A percentile compares a stretch with the other conserved stretches of the same genome.
These are phyloP conservation scores for Suhomyces vadensis DNA, from an alignment of 805 yeast genomes.

Conservation along the genomic window DNA sequence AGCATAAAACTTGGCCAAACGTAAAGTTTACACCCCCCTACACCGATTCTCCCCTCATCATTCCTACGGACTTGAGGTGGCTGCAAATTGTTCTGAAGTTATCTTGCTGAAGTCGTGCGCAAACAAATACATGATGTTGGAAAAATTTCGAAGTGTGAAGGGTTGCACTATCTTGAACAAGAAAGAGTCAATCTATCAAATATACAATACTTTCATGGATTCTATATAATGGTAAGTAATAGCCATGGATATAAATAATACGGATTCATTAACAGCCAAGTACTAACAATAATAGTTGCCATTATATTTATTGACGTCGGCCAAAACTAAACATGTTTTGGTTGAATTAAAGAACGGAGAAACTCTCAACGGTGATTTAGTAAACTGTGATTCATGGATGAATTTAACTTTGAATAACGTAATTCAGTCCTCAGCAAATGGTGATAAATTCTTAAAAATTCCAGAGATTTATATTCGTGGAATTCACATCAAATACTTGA, in stretches of 20 bases:
- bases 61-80: neutral
- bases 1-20: no score
- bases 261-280: neutral
- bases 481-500: slow-evolving; percentile 73
- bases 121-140: slow-evolving; percentile 4
- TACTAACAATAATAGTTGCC: slow-evolving; percentile 62
- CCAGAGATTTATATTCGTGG: slow-evolving; percentile 84
- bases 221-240: slow-evolving; percentile 7
- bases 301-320: slow-evolving; percentile 82
- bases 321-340: slow-evolving; percentile 82
- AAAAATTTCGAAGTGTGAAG: slow-evolving; percentile 5
- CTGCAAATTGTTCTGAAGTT: neutral
- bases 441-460: slow-evolving; percentile 60
- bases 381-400: slow-evolving; percentile 95
- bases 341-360: slow-evolving; percentile 93
- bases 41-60: no score
- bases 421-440: slow-evolving; percentile 61
- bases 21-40: no score
- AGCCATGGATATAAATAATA: neutral
- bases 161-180: neutral
- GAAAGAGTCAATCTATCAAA: slow-evolving; percentile 1
- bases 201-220: slow-evolving; percentile 4
- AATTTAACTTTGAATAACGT: slow-evolving; percentile 82
- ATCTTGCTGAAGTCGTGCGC: slow-evolving; percentile 3
- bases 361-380: slow-evolving; percentile 77